Evolutionary conservation across 2,329 filamentous ascomycete species (phyloP).

Genomic region (Cladosporium oxysporum): DNA sequence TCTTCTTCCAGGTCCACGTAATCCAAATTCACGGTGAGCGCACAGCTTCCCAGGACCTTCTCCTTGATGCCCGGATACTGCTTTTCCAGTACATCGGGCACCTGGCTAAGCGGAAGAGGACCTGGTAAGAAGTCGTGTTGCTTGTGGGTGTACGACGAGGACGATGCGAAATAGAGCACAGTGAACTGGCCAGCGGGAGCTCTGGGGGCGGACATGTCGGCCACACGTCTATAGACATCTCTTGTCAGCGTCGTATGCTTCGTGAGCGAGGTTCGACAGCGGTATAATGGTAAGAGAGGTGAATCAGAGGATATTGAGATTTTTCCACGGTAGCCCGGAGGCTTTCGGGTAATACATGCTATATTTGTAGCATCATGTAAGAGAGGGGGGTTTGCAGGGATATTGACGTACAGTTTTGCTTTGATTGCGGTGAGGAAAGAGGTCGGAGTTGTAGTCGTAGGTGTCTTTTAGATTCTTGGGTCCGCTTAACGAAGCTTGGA

Average conservation of each 20-base stretch:
- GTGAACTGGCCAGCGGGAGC: conserved; percentile 68
- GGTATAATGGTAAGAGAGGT: not conserved
- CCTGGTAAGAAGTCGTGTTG: conserved; percentile 66
- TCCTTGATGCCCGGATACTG: conserved; percentile 68
- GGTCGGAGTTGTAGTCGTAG: not conserved
- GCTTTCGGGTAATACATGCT: conserved; percentile 23
- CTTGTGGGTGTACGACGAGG: conserved; percentile 69
- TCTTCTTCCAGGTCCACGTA: conserved; percentile 70
- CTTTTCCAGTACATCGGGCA: conserved; percentile 69
- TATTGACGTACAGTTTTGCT: not conserved
- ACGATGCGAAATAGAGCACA: conserved; percentile 79
- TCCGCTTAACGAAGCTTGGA: not conserved
- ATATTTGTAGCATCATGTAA: conserved; percentile 15
- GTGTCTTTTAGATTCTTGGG: not conserved
- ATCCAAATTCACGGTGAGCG: conserved; percentile 77
- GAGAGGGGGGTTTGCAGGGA: not conserved
- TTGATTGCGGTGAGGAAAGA: conserved; percentile 1
- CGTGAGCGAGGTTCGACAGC: not conserved
- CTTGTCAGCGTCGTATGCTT: not conserved
- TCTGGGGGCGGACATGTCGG: conserved; percentile 9
- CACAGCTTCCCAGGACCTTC: conserved; percentile 69
- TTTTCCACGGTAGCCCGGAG: conserved; percentile 14
- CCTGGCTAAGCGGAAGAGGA: conserved; percentile 61
- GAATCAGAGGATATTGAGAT: conserved; percentile 13
- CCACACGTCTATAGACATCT: not conserved